These are phyloP conservation scores for Backusella luteola DNA, from an alignment of 192 early-diverging fungal genomes.

Conservation along the genomic window DNA sequence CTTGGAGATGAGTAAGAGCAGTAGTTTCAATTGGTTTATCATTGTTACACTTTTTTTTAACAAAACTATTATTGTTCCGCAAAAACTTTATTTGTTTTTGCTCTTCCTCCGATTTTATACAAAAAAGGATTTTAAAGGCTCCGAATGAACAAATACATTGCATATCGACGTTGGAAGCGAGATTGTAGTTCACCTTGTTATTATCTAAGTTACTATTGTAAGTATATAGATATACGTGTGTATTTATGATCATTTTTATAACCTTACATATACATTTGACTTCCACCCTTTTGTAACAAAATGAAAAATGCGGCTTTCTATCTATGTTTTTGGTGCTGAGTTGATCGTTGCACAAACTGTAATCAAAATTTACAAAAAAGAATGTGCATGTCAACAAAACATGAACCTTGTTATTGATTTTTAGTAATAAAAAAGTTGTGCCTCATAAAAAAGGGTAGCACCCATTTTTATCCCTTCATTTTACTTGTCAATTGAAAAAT, in stretches of 20 bases:
- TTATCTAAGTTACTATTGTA: neutral
- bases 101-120: neutral
- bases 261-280: neutral
- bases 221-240: neutral
- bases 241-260: neutral
- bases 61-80: constrained; percentile 4
- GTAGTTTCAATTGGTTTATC: neutral
- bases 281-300: neutral
- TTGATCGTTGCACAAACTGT: neutral
- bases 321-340: neutral
- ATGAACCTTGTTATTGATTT: constrained; percentile 9
- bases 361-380: neutral
- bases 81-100: constrained; percentile 5
- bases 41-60: constrained; percentile 3
- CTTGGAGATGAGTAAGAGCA: neutral
- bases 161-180: neutral
- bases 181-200: neutral
- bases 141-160: neutral
- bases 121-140: neutral
- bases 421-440: constrained; percentile 1
- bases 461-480: neutral
- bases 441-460: neutral
- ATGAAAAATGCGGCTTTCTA: neutral
- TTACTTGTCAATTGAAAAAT: neutral
- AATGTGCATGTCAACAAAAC: neutral